phyloP scores from a whole-genome alignment of 768 basidiomycete genomes.

The Thelephora ganbajun region DNA sequence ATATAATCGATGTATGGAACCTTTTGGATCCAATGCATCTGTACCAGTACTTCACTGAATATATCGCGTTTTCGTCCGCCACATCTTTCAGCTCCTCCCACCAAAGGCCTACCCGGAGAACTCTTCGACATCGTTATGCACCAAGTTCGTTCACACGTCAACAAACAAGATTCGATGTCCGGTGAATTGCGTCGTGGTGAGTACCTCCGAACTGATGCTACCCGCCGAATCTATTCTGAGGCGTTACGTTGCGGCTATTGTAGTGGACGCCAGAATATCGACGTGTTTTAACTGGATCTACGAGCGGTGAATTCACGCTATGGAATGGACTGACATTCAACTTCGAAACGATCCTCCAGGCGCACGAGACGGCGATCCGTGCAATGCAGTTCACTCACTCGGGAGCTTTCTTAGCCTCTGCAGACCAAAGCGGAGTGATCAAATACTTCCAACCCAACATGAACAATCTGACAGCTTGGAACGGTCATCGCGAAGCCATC shows the following conservation, averaged over 20 bases:
- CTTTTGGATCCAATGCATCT: constrained; percentile 8
- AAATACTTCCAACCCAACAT: constrained; percentile 99
- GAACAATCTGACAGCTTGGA: constrained; percentile 94
- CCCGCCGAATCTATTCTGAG: constrained; percentile 1
- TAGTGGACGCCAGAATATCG: constrained; percentile 98
- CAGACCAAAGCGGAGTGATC: constrained; percentile 88
- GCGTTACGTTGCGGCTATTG: background rate
- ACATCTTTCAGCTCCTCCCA: constrained; percentile 63
- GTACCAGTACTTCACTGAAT: constrained; percentile 9
- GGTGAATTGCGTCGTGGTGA: constrained; percentile 85
- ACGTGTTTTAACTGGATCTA: constrained; percentile 86
- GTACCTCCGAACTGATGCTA: constrained; percentile 17
- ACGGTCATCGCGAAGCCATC: constrained; percentile 92
- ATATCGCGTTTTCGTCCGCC: constrained; percentile 6
- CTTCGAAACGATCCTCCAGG: constrained; percentile 98
- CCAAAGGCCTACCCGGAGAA: constrained; percentile 88
- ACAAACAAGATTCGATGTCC: constrained; percentile 98
- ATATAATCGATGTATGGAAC: constrained; percentile 65
- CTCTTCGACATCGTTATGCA: constrained; percentile 85
- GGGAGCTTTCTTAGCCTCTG: constrained; percentile 84
- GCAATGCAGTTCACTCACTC: constrained; percentile 84
- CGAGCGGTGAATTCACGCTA: constrained; percentile 93
- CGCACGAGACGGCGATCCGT: constrained; percentile 91
- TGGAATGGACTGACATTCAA: constrained; percentile 99
- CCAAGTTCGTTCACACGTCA: constrained; percentile 95